These are phyloP conservation scores for Cnidoscolus chayamansa DNA, from an alignment of 441 rosid species.

Conservation along the genomic window DNA sequence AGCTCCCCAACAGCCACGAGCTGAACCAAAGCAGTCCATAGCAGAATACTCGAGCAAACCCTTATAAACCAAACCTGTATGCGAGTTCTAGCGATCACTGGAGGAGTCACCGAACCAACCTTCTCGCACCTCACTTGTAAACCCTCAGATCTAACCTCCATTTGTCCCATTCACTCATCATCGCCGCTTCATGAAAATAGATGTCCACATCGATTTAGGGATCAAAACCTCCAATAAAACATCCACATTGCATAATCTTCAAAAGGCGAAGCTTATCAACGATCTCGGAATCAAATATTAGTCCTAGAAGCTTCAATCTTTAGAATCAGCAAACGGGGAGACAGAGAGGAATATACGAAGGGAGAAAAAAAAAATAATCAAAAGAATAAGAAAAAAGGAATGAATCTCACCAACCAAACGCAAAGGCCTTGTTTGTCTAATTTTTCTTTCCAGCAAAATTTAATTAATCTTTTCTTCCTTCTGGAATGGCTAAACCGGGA, in stretches of 20 bases:
- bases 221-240: neutral
- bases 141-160: constrained; percentile 86
- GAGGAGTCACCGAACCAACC: constrained; percentile 35
- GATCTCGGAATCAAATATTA: constrained; percentile 6
- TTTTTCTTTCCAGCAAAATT: constrained; percentile 10
- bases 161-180: constrained; percentile 53
- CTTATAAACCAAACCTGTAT: constrained; percentile 81
- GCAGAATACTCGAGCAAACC: constrained; percentile 82
- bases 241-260: constrained; percentile 10
- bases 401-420: constrained; percentile 17
- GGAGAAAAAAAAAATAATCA: neutral
- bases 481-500: neutral
- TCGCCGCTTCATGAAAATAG: constrained; percentile 60
- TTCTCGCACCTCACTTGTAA: constrained; percentile 52
- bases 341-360: neutral
- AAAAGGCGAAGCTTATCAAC: neutral
- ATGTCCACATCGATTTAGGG: constrained; percentile 13
- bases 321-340: neutral
- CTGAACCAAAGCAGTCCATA: constrained; percentile 99
- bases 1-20: constrained; percentile 79
- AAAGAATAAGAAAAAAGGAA: neutral
- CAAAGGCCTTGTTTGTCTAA: neutral
- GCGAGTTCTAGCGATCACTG: constrained; percentile 55
- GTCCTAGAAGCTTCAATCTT: neutral
- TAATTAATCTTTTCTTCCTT: neutral